These are phyloP conservation scores for Deuterostichococcus epilithicus DNA, from an alignment of 139 green algal genomes.

Conservation along the genomic window DNA sequence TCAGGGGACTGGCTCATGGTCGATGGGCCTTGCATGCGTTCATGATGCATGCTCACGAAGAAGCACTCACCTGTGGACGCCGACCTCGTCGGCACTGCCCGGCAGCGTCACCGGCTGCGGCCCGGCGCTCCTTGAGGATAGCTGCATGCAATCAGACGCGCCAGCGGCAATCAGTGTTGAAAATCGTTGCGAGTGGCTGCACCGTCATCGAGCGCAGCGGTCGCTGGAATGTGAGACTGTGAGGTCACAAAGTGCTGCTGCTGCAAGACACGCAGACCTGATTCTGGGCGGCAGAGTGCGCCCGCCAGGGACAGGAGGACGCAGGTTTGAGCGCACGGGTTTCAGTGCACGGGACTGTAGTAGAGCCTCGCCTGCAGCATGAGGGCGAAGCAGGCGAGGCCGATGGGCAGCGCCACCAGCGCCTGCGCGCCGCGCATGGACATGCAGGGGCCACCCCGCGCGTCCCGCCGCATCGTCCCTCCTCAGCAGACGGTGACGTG, in stretches of 20 bases:
- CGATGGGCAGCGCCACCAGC: constrained; percentile 23
- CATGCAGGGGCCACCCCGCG: neutral
- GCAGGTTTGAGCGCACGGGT: neutral
- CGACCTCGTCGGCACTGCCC: neutral
- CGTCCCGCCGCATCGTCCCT: neutral
- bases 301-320: neutral
- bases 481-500: too few relatives aligned
- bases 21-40: too few relatives aligned
- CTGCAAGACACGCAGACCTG: neutral
- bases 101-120: neutral
- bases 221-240: neutral
- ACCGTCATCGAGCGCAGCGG: neutral
- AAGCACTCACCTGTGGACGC: neutral
- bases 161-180: neutral
- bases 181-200: too few relatives aligned
- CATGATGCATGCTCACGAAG: neutral
- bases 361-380: constrained; percentile 29
- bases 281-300: neutral
- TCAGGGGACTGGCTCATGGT: too few relatives aligned
- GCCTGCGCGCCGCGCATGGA: constrained; percentile 16
- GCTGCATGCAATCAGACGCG: neutral
- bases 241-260: neutral
- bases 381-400: constrained; percentile 38
- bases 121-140: neutral
- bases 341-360: neutral